These are phyloP conservation scores for Coprinopsis sp. DNA, from an alignment of 768 basidiomycete species.

Conservation along the genomic window DNA sequence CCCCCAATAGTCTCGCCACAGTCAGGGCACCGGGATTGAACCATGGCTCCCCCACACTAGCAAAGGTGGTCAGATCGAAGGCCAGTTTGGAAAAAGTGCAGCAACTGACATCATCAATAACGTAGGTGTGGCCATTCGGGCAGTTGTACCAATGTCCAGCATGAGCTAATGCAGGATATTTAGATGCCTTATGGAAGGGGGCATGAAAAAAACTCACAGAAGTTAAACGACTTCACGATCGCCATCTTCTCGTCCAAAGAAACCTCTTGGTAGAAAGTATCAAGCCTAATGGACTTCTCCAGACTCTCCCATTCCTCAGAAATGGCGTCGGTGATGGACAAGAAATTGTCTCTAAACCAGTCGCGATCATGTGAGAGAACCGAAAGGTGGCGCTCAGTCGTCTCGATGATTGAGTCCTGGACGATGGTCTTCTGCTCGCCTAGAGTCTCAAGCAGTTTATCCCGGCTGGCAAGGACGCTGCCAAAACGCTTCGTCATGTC, in stretches of 20 bases:
- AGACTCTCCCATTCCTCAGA: conserved; percentile 44
- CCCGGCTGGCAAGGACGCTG: conserved; percentile 18
- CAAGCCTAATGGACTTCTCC: conserved; percentile 31
- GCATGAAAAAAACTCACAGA: conserved; percentile 27
- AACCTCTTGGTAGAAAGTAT: conserved; percentile 47
- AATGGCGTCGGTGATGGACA: conserved; percentile 29
- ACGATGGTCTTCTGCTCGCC: conserved; percentile 11
- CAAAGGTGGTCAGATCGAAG: not conserved
- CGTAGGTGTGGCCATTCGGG: conserved; percentile 58
- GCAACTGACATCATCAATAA: conserved; percentile 47
- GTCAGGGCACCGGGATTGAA: conserved; percentile 48
- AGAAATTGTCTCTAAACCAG: conserved; percentile 46
- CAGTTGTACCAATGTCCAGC: conserved; percentile 48
- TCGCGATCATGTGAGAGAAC: conserved; percentile 23
- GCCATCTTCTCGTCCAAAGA: conserved; percentile 49
- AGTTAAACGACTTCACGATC: conserved; percentile 47
- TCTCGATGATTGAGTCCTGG: conserved; percentile 8
- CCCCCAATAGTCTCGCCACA: conserved; percentile 37
- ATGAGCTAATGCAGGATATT: conserved; percentile 9
- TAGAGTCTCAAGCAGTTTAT: conserved; percentile 16
- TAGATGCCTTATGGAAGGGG: not conserved
- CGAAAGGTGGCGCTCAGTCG: conserved; percentile 14
- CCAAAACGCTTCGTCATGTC: conserved; percentile 27
- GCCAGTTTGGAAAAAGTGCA: not conserved
- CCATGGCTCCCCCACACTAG: conserved; percentile 58